Base-by-base conservation (phyloP, 108 stramenopile species). In the Cyclostephanos invisitatus region DNA sequence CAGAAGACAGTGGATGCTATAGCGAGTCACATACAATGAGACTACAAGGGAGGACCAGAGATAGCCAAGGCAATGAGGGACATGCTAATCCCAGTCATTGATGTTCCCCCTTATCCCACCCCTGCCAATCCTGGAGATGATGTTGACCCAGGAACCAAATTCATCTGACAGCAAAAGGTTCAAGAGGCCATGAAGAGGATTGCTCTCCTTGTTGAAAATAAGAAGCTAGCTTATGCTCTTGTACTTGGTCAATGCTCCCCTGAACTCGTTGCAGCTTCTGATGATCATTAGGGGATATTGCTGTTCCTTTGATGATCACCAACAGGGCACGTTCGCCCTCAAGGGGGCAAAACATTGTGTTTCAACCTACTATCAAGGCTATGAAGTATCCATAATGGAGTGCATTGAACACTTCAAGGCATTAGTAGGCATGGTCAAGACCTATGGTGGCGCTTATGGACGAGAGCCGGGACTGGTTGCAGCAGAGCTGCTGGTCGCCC, bases 31-130 rank as follows among this genome's bases (percentile, higher is more conserved):
- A 32, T 25, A 0, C 38, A 64, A 46, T 20, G 17, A 7, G 44
- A 64, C 3, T 64, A 46, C 44, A 64, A 46, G 27, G 64, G 64
- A 0, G 44, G 64, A 2, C 25, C 28, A 0, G 21, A 22, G 3
- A 22, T 64, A 0, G 64, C 28, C 0, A 42, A 64, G 14, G 64
- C 64, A 8, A 64, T 64, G n/a, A 42, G 46, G n/a, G 64, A 64
- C 0, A 10, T 64, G 21, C 1, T 0, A 0, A 1, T n/a, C 7
- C 44, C 64, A 8, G 6, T 22, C 3, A 24, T 64, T 9, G 7
- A 1, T 12, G 7, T 22, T 1, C 64, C 64, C 48, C 9, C 5
- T 24, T 21, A 21, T 7, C 64, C 64, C 12, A 44, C 44, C 15
- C 35, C 35, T 6, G 2, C 63, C 0, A 3, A 3, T 1, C 15